phyloP scores from a whole-genome alignment of 139 green algal species.

The Micractinium conductrix region DNA sequence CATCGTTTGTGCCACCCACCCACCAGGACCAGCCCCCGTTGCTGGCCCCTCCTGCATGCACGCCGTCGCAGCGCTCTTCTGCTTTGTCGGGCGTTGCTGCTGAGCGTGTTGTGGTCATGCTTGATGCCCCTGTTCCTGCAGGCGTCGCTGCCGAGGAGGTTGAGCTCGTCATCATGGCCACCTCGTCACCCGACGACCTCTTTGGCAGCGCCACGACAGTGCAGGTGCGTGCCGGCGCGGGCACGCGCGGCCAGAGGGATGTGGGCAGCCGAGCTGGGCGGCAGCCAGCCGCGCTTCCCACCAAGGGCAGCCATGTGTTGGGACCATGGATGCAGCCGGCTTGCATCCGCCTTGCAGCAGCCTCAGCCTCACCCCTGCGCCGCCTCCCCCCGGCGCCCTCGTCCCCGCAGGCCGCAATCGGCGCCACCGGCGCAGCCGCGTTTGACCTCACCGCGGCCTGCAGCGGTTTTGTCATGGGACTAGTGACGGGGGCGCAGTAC shows the following conservation, averaged over 20 bases:
- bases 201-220: slow-evolving; percentile 93
- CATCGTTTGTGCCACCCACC: no score
- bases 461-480: slow-evolving; percentile 95
- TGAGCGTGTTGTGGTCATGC: no score
- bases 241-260: no score
- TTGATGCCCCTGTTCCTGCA: not conserved
- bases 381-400: not conserved
- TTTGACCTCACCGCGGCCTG: slow-evolving; percentile 99
- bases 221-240: no score
- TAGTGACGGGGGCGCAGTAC: slow-evolving; percentile 90
- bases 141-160: slow-evolving; percentile 82
- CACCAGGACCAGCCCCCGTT: not conserved
- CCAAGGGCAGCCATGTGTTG: no score
- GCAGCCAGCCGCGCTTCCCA: no score
- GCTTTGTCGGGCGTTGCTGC: no score
- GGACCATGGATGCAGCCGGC: no score
- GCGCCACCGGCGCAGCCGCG: slow-evolving; percentile 83
- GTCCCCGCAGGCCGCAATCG: slow-evolving; percentile 71
- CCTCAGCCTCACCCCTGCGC: not conserved
- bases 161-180: slow-evolving; percentile 95
- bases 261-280: no score
- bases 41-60: not conserved
- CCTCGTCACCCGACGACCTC: slow-evolving; percentile 92
- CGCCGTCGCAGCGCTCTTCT: not conserved
- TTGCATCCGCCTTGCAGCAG: no score